phyloP scores from a whole-genome alignment of 2,329 filamentous ascomycete genomes.

The Aspergillus sp. region DNA sequence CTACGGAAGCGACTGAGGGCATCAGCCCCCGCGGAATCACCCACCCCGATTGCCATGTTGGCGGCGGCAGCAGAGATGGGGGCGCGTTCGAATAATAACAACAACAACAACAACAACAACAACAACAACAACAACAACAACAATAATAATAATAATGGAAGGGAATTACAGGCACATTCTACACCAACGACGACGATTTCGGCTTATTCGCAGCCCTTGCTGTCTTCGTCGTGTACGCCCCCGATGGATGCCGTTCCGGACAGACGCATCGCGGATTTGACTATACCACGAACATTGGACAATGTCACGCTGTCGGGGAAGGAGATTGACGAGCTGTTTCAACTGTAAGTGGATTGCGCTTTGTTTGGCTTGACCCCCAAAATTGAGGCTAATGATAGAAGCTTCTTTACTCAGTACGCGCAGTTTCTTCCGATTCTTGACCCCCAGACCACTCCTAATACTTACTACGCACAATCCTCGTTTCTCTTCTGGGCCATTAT shows the following conservation, averaged over 20 bases:
- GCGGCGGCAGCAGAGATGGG: conserved; percentile 27
- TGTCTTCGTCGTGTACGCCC: conserved; percentile 15
- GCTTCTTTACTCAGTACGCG: conserved; percentile 34
- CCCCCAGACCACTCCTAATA: conserved; percentile 56
- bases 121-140: not conserved
- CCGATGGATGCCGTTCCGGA: conserved; percentile 8
- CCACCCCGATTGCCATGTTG: conserved; percentile 22
- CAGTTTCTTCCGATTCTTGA: conserved; percentile 35
- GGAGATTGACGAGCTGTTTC: conserved; percentile 35
- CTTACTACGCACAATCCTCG: conserved; percentile 69
- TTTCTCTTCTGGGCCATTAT: conserved; percentile 74
- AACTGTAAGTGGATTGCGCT: conserved; percentile 18
- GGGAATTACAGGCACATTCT: conserved; percentile 1
- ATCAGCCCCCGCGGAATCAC: conserved; percentile 15
- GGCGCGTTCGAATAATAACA: conserved; percentile 9
- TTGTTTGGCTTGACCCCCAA: not conserved
- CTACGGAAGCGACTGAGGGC: conserved; percentile 28
- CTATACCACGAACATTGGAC: conserved; percentile 25
- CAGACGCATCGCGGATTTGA: conserved; percentile 10
- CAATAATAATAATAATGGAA: not conserved
- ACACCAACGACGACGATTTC: conserved; percentile 14
- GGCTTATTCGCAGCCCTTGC: conserved; percentile 14
- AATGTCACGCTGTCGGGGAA: conserved; percentile 21
- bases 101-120: no score
- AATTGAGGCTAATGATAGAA: conserved; percentile 4